These are phyloP conservation scores for Nyssa sinensis DNA, from an alignment of 148 eudicot genomes.

Conservation along the genomic window DNA sequence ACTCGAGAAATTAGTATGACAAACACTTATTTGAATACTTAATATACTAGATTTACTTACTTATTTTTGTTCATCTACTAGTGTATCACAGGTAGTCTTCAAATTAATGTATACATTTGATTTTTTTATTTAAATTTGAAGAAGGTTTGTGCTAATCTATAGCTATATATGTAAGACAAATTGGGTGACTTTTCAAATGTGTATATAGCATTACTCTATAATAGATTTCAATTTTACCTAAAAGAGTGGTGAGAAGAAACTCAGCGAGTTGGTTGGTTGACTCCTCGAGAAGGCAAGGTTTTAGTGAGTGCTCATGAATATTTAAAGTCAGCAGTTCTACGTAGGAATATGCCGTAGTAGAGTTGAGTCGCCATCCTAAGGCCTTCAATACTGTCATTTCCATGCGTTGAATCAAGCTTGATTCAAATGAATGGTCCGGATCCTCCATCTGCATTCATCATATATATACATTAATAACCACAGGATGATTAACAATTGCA, in stretches of 20 bases:
- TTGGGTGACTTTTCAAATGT: too few relatives aligned
- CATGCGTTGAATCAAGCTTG: conserved; percentile 33
- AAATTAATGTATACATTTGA: too few relatives aligned
- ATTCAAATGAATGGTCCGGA: conserved; percentile 24
- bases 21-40: too few relatives aligned
- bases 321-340: conserved; percentile 20
- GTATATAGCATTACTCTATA: too few relatives aligned
- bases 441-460: conserved; percentile 24
- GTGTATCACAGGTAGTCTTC: too few relatives aligned
- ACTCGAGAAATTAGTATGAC: too few relatives aligned
- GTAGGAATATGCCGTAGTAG: conserved; percentile 33
- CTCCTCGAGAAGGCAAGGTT: conserved; percentile 11
- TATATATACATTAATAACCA: neutral
- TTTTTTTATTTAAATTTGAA: too few relatives aligned
- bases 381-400: conserved; percentile 33
- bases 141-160: too few relatives aligned
- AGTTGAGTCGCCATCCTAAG: conserved; percentile 33
- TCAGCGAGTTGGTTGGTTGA: conserved; percentile 11
- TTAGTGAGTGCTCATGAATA: conserved; percentile 9
- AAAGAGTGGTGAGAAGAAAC: conserved; percentile 23
- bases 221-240: too few relatives aligned
- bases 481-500: neutral
- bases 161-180: too few relatives aligned
- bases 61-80: too few relatives aligned
- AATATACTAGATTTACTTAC: too few relatives aligned